Evolutionary conservation across 148 eudicot genomes (phyloP).

Genomic region (Chenopodium berlandieri): DNA sequence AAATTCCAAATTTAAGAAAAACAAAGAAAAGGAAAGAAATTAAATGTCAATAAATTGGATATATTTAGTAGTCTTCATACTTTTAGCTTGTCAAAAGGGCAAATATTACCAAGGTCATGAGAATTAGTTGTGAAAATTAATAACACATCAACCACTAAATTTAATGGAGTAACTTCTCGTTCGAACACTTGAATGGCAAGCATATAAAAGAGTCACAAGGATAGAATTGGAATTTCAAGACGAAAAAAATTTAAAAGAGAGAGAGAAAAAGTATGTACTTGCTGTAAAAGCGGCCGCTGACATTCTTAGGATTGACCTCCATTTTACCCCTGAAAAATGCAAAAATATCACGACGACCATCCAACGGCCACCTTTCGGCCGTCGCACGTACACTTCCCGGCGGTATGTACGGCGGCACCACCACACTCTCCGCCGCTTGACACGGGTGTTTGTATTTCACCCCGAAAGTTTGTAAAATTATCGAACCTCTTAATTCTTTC

Average conservation of each 20-base stretch:
- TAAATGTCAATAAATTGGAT: not conserved
- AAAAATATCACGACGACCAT: conserved; percentile 68
- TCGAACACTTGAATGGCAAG: not conserved
- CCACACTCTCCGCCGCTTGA: conserved; percentile 65
- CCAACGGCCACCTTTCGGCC: conserved; percentile 43
- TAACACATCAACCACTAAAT: not conserved
- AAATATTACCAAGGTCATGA: not conserved
- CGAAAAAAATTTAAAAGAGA: not conserved
- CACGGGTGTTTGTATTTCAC: conserved; percentile 71
- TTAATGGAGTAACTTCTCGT: not conserved
- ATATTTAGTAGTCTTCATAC: not conserved
- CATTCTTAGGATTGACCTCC: conserved; percentile 85
- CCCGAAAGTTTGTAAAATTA: conserved; percentile 77
- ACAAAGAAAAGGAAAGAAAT: too few species aligned
- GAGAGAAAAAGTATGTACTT: conserved; percentile 37
- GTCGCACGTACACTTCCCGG: conserved; percentile 54
- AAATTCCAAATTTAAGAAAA: too few species aligned
- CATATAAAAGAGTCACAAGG: not conserved
- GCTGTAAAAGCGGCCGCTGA: conserved; percentile 94
- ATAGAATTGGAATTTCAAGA: conserved; percentile 3
- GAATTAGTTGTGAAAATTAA: conserved; percentile 9
- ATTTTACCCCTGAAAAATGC: conserved; percentile 91
- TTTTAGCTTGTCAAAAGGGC: not conserved
- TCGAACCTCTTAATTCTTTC: conserved; percentile 47
- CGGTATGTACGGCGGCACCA: conserved; percentile 71